Conservation (phyloP, 2,329 filamentous ascomycete species). For the Curvularia lunata region DNA sequence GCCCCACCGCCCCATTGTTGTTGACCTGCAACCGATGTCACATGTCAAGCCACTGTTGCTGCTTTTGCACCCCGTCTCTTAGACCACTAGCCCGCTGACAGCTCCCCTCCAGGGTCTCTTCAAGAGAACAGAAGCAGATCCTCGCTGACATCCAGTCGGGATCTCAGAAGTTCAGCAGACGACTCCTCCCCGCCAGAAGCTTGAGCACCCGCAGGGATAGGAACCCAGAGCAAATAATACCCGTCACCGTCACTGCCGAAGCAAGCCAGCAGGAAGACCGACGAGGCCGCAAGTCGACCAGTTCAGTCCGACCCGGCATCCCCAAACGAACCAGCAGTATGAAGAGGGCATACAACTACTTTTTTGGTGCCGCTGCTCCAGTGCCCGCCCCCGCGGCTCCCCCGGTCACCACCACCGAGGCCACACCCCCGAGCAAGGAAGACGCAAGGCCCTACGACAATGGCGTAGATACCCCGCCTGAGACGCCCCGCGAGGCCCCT, state of each 20-base stretch:
- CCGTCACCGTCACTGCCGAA: constrained; percentile 38
- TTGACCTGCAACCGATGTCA: constrained; percentile 1
- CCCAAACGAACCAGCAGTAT: constrained; percentile 49
- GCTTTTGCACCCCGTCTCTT: constrained; percentile 7
- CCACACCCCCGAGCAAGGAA: constrained; percentile 29
- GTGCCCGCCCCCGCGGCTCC: constrained; percentile 35
- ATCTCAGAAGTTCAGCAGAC: constrained; percentile 46
- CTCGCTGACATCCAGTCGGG: constrained; percentile 49
- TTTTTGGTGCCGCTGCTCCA: constrained; percentile 41
- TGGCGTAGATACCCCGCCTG: constrained; percentile 43
- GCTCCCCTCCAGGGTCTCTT: constrained; percentile 33
- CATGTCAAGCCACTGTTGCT: constrained; percentile 9
- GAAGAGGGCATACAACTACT: constrained; percentile 51
- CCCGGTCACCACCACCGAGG: constrained; percentile 35
- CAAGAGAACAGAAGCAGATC: constrained; percentile 50
- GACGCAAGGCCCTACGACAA: constrained; percentile 28
- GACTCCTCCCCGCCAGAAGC: constrained; percentile 31
- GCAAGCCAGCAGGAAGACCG: constrained; percentile 37
- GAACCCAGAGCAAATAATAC: constrained; percentile 36
- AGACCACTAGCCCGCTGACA: constrained; percentile 18
- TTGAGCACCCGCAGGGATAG: constrained; percentile 32
- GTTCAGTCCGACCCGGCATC: constrained; percentile 40
- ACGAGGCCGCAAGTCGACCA: constrained; percentile 44
- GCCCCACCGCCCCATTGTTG: neutral
- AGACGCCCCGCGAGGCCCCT: constrained; percentile 38